phyloP scores from a whole-genome alignment of 495 filamentous ascomycete species.

The Immersiella caudata region DNA sequence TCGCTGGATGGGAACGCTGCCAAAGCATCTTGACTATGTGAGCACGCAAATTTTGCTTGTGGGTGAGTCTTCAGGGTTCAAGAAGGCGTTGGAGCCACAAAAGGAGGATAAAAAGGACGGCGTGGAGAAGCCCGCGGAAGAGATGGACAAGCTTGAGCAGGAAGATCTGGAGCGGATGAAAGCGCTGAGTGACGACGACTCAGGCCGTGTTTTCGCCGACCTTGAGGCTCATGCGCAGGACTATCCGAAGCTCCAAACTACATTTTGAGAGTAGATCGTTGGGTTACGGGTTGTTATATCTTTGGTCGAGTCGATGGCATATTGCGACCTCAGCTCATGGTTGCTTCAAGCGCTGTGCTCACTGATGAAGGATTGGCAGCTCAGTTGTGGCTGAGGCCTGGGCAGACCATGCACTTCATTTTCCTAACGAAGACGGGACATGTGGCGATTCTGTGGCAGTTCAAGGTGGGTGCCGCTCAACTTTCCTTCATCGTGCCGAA shows the following conservation, averaged over 20 bases:
- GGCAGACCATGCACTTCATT: too few relatives aligned
- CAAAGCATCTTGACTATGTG: slow-evolving; percentile 75
- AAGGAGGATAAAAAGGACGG: slow-evolving; percentile 59
- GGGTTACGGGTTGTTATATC: too few relatives aligned
- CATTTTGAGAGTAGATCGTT: slow-evolving; percentile 36
- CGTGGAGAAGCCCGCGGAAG: slow-evolving; percentile 62
- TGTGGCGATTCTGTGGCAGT: too few relatives aligned
- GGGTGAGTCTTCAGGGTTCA: slow-evolving; percentile 67
- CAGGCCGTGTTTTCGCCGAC: slow-evolving; percentile 46
- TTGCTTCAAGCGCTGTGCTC: too few relatives aligned
- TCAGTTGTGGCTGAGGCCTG: too few relatives aligned
- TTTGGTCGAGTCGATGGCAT: too few relatives aligned
- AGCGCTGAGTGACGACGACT: slow-evolving; percentile 39
- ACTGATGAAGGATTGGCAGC: too few relatives aligned
- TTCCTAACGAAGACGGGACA: too few relatives aligned
- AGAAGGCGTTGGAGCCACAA: slow-evolving; percentile 62
- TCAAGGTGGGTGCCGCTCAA: too few relatives aligned
- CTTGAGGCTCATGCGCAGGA: slow-evolving; percentile 42
- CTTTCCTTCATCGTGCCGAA: too few relatives aligned
- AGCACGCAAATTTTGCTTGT: slow-evolving; percentile 84
- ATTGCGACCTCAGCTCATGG: too few relatives aligned
- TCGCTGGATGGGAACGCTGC: slow-evolving; percentile 73
- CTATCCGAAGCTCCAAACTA: slow-evolving; percentile 48
- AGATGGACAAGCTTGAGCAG: slow-evolving; percentile 48
- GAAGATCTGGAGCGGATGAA: slow-evolving; percentile 48